A percentile compares a stretch with the other conserved stretches of the same genome.
These are phyloP conservation scores for Camelina laxa DNA, from an alignment of 345 rosid species.

Conservation along the genomic window DNA sequence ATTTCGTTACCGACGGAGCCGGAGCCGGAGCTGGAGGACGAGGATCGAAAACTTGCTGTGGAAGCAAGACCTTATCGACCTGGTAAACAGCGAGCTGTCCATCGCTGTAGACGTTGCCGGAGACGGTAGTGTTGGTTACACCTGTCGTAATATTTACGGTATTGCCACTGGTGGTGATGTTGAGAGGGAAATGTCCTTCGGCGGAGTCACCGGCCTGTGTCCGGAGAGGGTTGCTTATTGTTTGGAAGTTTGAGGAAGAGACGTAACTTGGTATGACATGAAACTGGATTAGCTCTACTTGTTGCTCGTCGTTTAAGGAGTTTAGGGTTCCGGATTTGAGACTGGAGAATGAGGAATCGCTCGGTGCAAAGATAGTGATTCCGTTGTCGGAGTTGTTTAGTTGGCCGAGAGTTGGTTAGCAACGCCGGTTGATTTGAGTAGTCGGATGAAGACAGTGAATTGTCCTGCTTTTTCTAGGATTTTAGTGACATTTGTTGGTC, in stretches of 20 bases:
- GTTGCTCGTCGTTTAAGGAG: slow-evolving; percentile 48
- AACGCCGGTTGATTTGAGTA: slow-evolving; percentile 59
- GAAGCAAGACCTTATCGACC: slow-evolving; percentile 51
- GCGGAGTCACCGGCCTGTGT: slow-evolving; percentile 56
- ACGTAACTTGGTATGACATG: slow-evolving; percentile 52
- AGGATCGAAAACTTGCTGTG: slow-evolving; percentile 49
- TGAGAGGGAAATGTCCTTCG: slow-evolving; percentile 50
- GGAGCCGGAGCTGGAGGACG: slow-evolving; percentile 53
- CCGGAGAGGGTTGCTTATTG: slow-evolving; percentile 53
- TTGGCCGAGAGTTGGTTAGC: slow-evolving; percentile 50
- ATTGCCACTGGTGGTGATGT: slow-evolving; percentile 50
- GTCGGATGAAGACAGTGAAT: slow-evolving; percentile 57
- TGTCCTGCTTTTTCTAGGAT: slow-evolving; percentile 65
- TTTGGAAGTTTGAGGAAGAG: slow-evolving; percentile 49
- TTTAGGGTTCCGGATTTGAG: slow-evolving; percentile 53
- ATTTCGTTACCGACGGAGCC: slow-evolving; percentile 44
- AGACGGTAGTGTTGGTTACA: slow-evolving; percentile 53
- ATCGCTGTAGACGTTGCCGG: slow-evolving; percentile 52
- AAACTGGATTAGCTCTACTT: slow-evolving; percentile 50
- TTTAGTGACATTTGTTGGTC: slow-evolving; percentile 62
- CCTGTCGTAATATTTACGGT: slow-evolving; percentile 52
- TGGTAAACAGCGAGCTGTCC: slow-evolving; percentile 58
- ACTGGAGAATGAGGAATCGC: slow-evolving; percentile 51
- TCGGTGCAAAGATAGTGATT: slow-evolving; percentile 56
- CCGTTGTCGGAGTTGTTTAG: slow-evolving; percentile 57